Conservation (phyloP, 192 early-diverging fungal genomes). For the Geranomyces variabilis region DNA sequence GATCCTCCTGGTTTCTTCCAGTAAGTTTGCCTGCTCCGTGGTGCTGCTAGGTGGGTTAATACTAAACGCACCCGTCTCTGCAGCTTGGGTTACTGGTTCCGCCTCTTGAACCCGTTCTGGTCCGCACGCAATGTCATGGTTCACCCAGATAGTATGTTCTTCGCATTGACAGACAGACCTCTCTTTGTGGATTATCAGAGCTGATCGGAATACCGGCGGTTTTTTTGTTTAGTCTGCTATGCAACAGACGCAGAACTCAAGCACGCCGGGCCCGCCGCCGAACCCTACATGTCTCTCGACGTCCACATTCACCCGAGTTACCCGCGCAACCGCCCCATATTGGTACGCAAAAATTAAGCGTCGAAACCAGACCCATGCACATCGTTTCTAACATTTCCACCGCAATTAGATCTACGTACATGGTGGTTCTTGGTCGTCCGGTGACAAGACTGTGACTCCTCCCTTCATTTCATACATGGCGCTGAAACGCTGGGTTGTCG, state of each 20-base stretch:
- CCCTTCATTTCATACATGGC: conserved; percentile 45
- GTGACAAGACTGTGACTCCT: conserved; percentile 54
- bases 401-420: conserved; percentile 69
- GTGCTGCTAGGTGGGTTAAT: not conserved
- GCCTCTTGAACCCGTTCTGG: conserved; percentile 45
- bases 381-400: too few relatives aligned
- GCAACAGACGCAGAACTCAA: conserved; percentile 41
- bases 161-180: too few relatives aligned
- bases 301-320: conserved; percentile 43
- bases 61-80: not conserved
- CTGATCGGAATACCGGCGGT: not conserved
- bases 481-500: conserved; percentile 62
- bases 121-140: conserved; percentile 30
- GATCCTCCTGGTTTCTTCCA: conserved; percentile 40
- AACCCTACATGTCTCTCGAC: conserved; percentile 41
- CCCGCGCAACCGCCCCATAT: conserved; percentile 41
- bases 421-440: conserved; percentile 68
- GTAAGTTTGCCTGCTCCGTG: conserved; percentile 9
- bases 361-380: too few relatives aligned
- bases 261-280: conserved; percentile 12
- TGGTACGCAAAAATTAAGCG: conserved; percentile 9
- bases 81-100: conserved; percentile 41
- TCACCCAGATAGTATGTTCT: conserved; percentile 37
- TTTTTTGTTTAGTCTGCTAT: conserved; percentile 37
- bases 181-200: too few relatives aligned